Conservation (phyloP, 2,329 filamentous ascomycete genomes). For the Xylariaceae sp. region DNA sequence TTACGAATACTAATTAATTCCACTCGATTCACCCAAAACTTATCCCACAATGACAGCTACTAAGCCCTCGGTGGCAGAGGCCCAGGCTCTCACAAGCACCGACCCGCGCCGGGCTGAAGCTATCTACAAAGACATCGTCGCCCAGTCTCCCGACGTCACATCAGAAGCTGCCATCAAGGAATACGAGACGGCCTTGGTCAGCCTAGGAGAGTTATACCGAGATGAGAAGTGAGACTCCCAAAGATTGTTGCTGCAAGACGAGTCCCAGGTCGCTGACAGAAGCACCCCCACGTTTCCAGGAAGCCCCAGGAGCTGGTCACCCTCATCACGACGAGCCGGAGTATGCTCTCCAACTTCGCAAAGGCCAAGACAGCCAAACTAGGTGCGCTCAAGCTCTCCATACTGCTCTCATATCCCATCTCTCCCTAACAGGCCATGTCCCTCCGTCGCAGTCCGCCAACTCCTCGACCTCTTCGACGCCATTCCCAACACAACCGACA, state of each 20-base stretch:
- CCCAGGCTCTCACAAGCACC: constrained; percentile 74
- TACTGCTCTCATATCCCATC: not conserved
- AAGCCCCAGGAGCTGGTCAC: constrained; percentile 80
- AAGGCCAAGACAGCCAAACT: constrained; percentile 99
- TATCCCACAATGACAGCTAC: constrained; percentile 27
- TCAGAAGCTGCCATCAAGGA: constrained; percentile 81
- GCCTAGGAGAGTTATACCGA: constrained; percentile 85
- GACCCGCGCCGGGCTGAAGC: constrained; percentile 79
- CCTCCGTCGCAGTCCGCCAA: constrained; percentile 68
- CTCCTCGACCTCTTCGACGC: constrained; percentile 91
- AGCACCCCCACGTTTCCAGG: constrained; percentile 38
- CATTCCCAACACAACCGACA: constrained; percentile 91
- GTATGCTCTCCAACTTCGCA: constrained; percentile 89
- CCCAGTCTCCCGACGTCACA: constrained; percentile 74
- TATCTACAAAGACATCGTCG: constrained; percentile 84
- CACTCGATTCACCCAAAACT: not conserved
- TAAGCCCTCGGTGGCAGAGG: constrained; percentile 64
- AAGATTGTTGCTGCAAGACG: not conserved
- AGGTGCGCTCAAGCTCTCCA: constrained; percentile 54
- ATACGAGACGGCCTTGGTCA: constrained; percentile 85
- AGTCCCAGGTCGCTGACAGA: constrained; percentile 27
- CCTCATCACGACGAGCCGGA: constrained; percentile 83
- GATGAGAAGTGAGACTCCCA: constrained; percentile 65
- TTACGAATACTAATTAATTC: not conserved
- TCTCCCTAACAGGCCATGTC: constrained; percentile 11